These are phyloP conservation scores for Yamadazyma membranifaciens DNA, from an alignment of 1,139 yeast species.

Conservation along the genomic window DNA sequence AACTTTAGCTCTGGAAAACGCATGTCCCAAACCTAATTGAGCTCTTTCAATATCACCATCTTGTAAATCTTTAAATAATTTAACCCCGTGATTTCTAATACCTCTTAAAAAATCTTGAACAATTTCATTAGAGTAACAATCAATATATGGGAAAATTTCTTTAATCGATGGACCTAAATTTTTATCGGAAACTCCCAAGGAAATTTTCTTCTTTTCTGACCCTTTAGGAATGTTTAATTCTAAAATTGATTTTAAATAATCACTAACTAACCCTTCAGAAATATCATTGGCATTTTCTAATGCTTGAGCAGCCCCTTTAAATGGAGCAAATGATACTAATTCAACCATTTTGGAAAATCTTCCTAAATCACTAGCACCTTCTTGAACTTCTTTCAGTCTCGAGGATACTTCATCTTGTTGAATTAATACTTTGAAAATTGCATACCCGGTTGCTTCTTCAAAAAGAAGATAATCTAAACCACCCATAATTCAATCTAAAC, in stretches of 20 bases:
- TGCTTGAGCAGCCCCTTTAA: slow-evolving; percentile 99
- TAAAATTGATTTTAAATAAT: slow-evolving; percentile 82
- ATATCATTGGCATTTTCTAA: slow-evolving; percentile 97
- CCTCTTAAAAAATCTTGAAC: slow-evolving; percentile 97
- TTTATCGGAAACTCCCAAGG: slow-evolving; percentile 89
- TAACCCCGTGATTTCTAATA: slow-evolving; percentile 85
- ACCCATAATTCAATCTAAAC: slow-evolving; percentile 32
- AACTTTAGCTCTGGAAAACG: slow-evolving; percentile 97
- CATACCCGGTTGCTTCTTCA: slow-evolving; percentile 99
- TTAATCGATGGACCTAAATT: slow-evolving; percentile 96
- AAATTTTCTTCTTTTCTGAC: slow-evolving; percentile 61
- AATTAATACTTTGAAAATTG: slow-evolving; percentile 87
- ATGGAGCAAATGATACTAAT: slow-evolving; percentile 94
- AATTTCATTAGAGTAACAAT: slow-evolving; percentile 85
- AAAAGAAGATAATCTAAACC: slow-evolving; percentile 89
- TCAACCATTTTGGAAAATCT: slow-evolving; percentile 91
- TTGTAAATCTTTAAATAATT: slow-evolving; percentile 87
- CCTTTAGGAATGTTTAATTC: slow-evolving; percentile 92
- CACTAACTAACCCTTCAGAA: slow-evolving; percentile 94
- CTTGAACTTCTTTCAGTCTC: slow-evolving; percentile 90
- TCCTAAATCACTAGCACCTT: slow-evolving; percentile 82
- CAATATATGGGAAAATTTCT: slow-evolving; percentile 83
- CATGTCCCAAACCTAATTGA: slow-evolving; percentile 97
- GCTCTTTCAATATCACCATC: slow-evolving; percentile 97
- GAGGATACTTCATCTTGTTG: slow-evolving; percentile 96